These are phyloP conservation scores for Colletotrichum neosansevieriae DNA, from an alignment of 2,329 filamentous ascomycete species.

Conservation along the genomic window DNA sequence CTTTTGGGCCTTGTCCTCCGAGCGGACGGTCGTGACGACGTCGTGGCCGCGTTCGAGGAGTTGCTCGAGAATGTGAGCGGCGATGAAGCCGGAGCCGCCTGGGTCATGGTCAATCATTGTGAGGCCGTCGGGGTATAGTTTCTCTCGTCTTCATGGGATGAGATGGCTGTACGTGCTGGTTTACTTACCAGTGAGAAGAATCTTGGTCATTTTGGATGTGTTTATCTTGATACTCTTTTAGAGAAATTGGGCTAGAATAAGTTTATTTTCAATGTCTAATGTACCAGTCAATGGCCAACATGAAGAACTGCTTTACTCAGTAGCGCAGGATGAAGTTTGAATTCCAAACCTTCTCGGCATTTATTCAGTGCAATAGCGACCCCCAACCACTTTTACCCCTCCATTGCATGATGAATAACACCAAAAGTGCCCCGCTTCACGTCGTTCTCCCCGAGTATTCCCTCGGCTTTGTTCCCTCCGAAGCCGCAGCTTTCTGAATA, in stretches of 20 bases:
- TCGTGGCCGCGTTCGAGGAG: constrained; percentile 63
- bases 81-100: constrained; percentile 67
- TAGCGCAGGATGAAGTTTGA: background rate
- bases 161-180: too few species aligned
- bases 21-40: constrained; percentile 68
- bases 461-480: constrained; percentile 24
- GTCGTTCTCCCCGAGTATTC: background rate
- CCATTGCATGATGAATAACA: constrained; percentile 33
- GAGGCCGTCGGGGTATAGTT: background rate
- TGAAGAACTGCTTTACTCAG: too few species aligned
- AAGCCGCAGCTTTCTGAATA: background rate
- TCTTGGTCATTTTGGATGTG: constrained; percentile 56
- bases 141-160: background rate
- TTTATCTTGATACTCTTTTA: background rate
- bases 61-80: constrained; percentile 66
- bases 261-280: too few species aligned
- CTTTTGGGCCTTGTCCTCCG: constrained; percentile 64
- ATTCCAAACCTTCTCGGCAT: background rate
- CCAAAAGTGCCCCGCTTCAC: constrained; percentile 26
- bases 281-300: too few species aligned
- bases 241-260: too few species aligned
- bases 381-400: constrained; percentile 32
- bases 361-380: constrained; percentile 6
- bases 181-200: constrained; percentile 58
- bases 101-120: background rate